Base-by-base conservation (phyloP, 106 monocot species). In the Platanthera zijinensis region DNA sequence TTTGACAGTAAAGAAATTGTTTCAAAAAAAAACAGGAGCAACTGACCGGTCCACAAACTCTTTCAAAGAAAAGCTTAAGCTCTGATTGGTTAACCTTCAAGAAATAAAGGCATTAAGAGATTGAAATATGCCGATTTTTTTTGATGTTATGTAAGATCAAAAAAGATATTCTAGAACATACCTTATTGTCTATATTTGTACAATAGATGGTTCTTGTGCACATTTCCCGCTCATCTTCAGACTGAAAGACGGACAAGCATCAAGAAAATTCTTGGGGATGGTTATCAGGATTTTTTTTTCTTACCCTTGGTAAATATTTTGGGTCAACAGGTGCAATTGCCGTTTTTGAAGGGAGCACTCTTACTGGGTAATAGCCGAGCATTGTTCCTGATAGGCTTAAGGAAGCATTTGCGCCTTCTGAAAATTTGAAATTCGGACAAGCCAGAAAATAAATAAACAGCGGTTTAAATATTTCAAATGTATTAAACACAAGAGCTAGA, bases 101-200 rank as follows among this genome's bases (percentile, higher is more conserved):
- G 30, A 47, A 78, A 81, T 8, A 50, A 64, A 49, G 8, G 28
- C 19, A 32, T 57, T 18, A 46, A 45, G 54, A 75, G 18, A 50
- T 70, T 48, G 4, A 76, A 76, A 57, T 12, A 3, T 13, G 21
- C 25, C 25, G 25, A 25, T 25, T 25, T 25, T 25, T 25, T 25
- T 53, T 46, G 12, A 15, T 28, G 51, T 14, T 32, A 5, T 45
- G 4, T 17, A 73, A 13, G 12, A 73, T 10, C 19, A 74, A 5
- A 48, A 13, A 21, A 25, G 46, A 57, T 11, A 72, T 47, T 71
- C 17, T 30, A 71, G 70, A 48, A 52, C 5, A 2, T 82, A 85
- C 85, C 85, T 86, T 86, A 51, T 79, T 86, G 67, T 86, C 85
- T 73, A 86, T 82, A 77, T 86, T 86, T 79, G 85, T 82, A 79